Evolutionary conservation across 2,329 filamentous ascomycete species (phyloP), one percentile per base, ranked within the genome.

Genomic region (Cladosporium oxysporum): DNA sequence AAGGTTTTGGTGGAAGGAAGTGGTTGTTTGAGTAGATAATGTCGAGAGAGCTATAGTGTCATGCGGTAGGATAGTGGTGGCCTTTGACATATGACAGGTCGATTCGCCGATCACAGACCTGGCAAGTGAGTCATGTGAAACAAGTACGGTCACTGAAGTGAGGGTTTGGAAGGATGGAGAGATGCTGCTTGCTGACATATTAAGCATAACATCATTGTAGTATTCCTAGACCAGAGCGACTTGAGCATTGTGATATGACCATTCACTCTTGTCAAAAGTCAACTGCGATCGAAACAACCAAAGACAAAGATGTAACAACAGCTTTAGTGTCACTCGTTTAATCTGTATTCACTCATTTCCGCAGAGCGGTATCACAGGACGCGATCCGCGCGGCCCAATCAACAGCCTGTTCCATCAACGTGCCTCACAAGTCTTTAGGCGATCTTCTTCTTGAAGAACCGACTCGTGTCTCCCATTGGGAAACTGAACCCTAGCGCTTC

Each of bases 391-490:
- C 3, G 3, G 4, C 28, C 50, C 5, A 21, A n/a, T 11, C 50
- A 53, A 12, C 5, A n/a, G 33, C 2, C 14, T 21, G 41, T 8
- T 7, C n/a, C n/a, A 21, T 8, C 1, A 21, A 53, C 1, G 7
- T 14, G n/a, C 12, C 29, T 41, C 10, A 8, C 14, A 28, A 23
- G 5, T 16, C 29, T 28, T 68, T 68, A 58, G 21, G 58, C 47
- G 16, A 14, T 29, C 67, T 72, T 78, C 68, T 71, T 76, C 58
- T 68, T 73, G 72, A 82, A 82, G 66, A 77, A 78, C 1, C 76
- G 70, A 66, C 76, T 78, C 4, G 78, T 82, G 68, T 81, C 79
- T 23, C 79, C 79, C 73, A 82, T 76, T 0, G 79, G 79, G 44
- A 81, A 75, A 35, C 74, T 73, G 63, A 79, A 75, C 12, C 70